These are phyloP conservation scores for Trebouxiophyceae sp. DNA, from an alignment of 163 green algal species.

Conservation along the genomic window DNA sequence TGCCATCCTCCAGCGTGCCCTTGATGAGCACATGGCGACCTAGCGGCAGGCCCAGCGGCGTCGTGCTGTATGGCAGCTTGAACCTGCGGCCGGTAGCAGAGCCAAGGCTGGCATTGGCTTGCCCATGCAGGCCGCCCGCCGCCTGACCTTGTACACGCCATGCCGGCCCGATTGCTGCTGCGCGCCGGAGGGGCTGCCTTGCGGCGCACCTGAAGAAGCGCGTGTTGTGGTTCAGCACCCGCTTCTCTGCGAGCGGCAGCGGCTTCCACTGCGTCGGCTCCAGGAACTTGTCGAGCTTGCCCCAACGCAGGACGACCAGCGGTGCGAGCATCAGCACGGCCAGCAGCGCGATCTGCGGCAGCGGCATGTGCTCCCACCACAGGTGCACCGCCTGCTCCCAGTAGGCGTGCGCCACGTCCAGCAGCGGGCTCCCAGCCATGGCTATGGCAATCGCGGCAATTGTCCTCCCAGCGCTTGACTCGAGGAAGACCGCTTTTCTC, in stretches of 20 bases:
- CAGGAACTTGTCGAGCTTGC: slow-evolving; percentile 36
- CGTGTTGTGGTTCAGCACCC: slow-evolving; percentile 72
- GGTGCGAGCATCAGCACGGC: neutral
- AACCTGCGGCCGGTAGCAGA: slow-evolving; percentile 39
- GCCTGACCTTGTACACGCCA: no score
- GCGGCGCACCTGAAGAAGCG: slow-evolving; percentile 40
- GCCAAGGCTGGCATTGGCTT: no score
- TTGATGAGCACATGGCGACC: slow-evolving; percentile 82
- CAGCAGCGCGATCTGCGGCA: neutral
- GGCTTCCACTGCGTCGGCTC: slow-evolving; percentile 43
- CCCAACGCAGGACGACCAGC: neutral
- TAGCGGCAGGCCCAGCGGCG: slow-evolving; percentile 68
- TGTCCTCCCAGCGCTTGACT: no score
- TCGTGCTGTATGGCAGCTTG: slow-evolving; percentile 43
- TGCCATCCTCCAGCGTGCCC: slow-evolving; percentile 37
- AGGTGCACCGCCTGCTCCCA: no score
- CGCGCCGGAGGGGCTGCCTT: no score
- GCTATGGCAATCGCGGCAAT: no score
- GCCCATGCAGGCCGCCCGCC: no score
- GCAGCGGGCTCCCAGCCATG: no score
- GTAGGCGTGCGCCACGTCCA: no score
- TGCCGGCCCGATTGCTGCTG: no score
- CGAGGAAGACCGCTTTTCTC: no score
- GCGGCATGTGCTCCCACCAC: no score
- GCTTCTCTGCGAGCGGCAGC: slow-evolving; percentile 38